Base-by-base conservation (phyloP, 768 basidiomycete genomes). In the Xanthoconium stramineum region DNA sequence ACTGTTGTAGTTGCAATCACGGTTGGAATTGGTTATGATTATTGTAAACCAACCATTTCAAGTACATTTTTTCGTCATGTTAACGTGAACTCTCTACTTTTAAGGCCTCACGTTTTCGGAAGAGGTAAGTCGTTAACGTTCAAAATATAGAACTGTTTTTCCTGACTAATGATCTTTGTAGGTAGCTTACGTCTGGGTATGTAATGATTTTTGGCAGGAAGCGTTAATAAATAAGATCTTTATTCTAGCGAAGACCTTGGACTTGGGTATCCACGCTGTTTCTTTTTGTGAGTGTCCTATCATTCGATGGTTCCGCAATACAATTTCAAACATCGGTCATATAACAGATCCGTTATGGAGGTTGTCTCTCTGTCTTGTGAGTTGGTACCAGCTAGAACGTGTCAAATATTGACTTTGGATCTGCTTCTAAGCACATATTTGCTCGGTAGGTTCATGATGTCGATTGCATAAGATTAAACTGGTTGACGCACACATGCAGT, bases 31-130 rank as follows among this genome's bases (percentile, higher is more conserved):
- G 17, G 37, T 33, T 50, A 50, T 24, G 50, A 50, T 11, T 50
- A 50, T 19, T 42, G 50, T 50, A 42, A 32, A 39, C 29, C 6
- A 29, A 3, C 8, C 29, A 5, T 14, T 40, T 28, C n/a, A 2
- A 33, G n/a, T n/a, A n/a, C n/a, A n/a, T n/a, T 6, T n/a, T 28
- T 19, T 28, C 9, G 19, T 20, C 9, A 13, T 19, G 15, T 19
- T 46, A 2, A 8, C 20, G 11, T 40, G 29, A 40, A 11, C 37
- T 24, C 14, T 24, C 6, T 15, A 4, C 19, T 9, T 14, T 37
- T n/a, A 53, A n/a, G 53, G 36, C 7, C 45, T 53, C 46, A 47
- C 37, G 8, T 53, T 53, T 47, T 47, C 53, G 30, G 40, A 40
- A 17, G 53, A 53, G 53, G 53, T 53, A 47, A 20, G 20, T 4